Evolutionary conservation across 2,329 filamentous ascomycete species (phyloP), one percentile per base, ranked within the genome.

Genomic region (Hymenoscyphus salicellus): DNA sequence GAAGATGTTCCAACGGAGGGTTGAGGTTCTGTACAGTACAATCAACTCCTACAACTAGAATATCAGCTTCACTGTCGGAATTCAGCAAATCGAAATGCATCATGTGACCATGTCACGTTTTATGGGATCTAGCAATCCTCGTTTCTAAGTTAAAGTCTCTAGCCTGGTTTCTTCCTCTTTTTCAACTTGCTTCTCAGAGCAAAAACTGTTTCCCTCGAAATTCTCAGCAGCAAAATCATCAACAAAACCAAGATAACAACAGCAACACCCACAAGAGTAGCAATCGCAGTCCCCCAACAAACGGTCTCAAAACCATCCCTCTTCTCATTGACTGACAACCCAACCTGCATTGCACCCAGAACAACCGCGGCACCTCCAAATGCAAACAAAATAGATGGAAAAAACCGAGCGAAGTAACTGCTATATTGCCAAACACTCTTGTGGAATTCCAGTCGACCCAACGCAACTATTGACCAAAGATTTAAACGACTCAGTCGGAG

Each of bases 401-500:
- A 65, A 14, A 63, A 57, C 7, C 49, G 20, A 0, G 56, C 55
- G 28, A 69, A 67, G 6, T 30, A 65, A 2, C 17, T 26, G 3
- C 49, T 55, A 11, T 65, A 69, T 46, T 65, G 58, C 8, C 23
- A 11, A 38, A 64, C 6, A 4, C 64, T 26, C 30, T 52, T 3
- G 1, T 63, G 32, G 32, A 57, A 69, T 17, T n/a, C 11, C 30
- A 26, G 26, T 43, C 33, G 61, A 5, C 30, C 4, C 1, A 68
- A 43, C 3, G 65, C 60, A 36, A 67, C 20, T 26, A 17, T 26
- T 3, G 17, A 10, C 10, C 55, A 66, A 2, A 65, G 65, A 36
- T 69, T 70, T 11, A 70, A 36, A 4, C 68, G 58, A 4, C 59
- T 30, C 4, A 77, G 68, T 0, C 76, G 70, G 2, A 78, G 66